Evolutionary conservation across 306 rosid species (phyloP), one percentile per base, ranked within the genome.

Genomic region (Ochetophila trinervis): DNA sequence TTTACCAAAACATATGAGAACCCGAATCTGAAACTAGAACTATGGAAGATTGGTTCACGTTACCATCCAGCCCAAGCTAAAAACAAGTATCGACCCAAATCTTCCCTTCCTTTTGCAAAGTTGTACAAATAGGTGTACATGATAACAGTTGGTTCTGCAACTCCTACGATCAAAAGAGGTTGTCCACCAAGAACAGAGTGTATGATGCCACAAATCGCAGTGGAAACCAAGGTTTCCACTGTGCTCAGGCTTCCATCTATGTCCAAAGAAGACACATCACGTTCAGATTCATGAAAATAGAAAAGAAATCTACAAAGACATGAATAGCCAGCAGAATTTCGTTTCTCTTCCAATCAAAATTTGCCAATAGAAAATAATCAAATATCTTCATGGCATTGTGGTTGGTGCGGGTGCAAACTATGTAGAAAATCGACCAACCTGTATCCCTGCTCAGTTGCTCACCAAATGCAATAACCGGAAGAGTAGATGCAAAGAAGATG

Each of bases 61-160:
- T 77, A 91, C 96, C 98, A 91, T 85, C 90, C 98, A 16, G 79
- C 86, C 96, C 96, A 89, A 72, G 88, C 91, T 71, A 90, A 68
- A 72, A 75, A 90, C 54, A 87, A 83, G 19, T 79, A 74, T 2
- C 8, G 42, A 53, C 96, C 96, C 68, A 90, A 78, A 5, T 71
- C 83, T 21, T 83, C 53, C 70, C 63, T 90, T 42, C 80, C 74
- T 60, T 85, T 87, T 4, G 89, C 83, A 64, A 87, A 90, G 65
- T 85, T 77, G 83, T 85, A 90, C 75, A 90, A 50, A 60, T 81
- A 90, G 0, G 71, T 85, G 72, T 87, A 90, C 96, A 85, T 90
- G 17, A 90, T 84, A 65, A 85, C 79, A 18, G 96, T 90, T 5
- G 96, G 96, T 59, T 90, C 95, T 58, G 96, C 96, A 47, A 90